These are phyloP conservation scores for Kodamaea kakaduensis DNA, from an alignment of 805 yeast genomes.

Conservation along the genomic window DNA sequence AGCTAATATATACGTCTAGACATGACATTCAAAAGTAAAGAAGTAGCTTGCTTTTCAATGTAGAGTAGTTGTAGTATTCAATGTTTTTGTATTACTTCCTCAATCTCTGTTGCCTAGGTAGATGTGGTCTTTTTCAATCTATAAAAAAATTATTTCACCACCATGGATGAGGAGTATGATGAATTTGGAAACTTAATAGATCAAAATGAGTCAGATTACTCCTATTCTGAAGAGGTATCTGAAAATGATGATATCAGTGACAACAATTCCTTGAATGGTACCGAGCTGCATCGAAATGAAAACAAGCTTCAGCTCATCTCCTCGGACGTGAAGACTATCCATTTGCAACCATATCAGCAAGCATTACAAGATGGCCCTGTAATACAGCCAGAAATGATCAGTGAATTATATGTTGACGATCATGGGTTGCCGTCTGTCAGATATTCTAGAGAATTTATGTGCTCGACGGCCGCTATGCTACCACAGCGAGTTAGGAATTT, in stretches of 20 bases:
- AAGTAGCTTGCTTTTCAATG: too few species aligned
- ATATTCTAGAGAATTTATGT: constrained; percentile 63
- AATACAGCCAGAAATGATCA: constrained; percentile 47
- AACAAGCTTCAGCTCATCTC: constrained; percentile 1
- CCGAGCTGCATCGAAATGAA: too few species aligned
- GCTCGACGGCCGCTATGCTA: constrained; percentile 37
- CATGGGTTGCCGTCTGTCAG: constrained; percentile 50
- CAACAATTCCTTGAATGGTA: too few species aligned
- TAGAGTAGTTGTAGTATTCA: too few species aligned
- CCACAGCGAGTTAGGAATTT: constrained; percentile 72
- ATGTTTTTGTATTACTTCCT: too few species aligned
- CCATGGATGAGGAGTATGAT: constrained; percentile 59
- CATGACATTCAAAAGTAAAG: too few species aligned
- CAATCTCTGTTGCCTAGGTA: constrained; percentile 1
- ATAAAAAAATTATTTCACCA: neutral
- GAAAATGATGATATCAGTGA: constrained; percentile 8
- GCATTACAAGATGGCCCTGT: constrained; percentile 50
- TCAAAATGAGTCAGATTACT: constrained; percentile 43
- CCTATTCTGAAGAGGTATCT: constrained; percentile 3
- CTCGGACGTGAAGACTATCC: constrained; percentile 47
- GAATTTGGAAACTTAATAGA: constrained; percentile 75
- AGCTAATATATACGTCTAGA: too few species aligned
- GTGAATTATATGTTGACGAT: constrained; percentile 40
- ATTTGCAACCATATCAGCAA: constrained; percentile 28
- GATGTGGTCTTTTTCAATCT: neutral